These are phyloP conservation scores for Metarhizium anisopliae DNA, from an alignment of 2,329 filamentous ascomycete species.

Conservation along the genomic window DNA sequence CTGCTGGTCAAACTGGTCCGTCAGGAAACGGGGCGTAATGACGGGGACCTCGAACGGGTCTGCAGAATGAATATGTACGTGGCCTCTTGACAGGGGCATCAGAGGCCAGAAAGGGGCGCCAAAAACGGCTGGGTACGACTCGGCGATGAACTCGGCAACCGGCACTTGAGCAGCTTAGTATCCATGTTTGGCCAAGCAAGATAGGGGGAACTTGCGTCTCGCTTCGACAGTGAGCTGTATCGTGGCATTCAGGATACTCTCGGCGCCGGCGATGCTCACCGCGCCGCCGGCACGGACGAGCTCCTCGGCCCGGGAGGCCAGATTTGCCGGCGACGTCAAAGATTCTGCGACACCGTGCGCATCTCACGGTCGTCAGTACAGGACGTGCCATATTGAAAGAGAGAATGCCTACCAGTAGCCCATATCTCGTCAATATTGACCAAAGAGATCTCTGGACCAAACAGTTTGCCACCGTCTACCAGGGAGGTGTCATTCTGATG, in stretches of 20 bases:
- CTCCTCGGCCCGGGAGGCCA: constrained; percentile 9
- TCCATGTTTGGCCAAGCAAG: neutral
- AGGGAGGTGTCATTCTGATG: constrained; percentile 14
- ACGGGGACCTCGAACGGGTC: constrained; percentile 11
- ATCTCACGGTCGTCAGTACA: neutral
- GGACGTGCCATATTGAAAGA: too few species aligned
- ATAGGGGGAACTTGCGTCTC: constrained; percentile 1
- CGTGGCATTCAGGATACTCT: constrained; percentile 12
- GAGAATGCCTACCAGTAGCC: constrained; percentile 1
- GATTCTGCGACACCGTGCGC: neutral
- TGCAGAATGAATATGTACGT: constrained; percentile 14
- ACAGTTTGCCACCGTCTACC: constrained; percentile 10
- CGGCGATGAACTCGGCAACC: constrained; percentile 12
- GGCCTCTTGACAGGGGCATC: constrained; percentile 14
- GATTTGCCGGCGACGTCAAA: constrained; percentile 1
- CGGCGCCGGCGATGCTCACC: constrained; percentile 11
- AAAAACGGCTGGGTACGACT: constrained; percentile 8
- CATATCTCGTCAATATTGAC: constrained; percentile 14
- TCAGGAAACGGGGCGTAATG: constrained; percentile 13
- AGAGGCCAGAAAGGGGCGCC: constrained; percentile 14
- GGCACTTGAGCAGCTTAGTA: constrained; percentile 9
- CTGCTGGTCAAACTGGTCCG: constrained; percentile 13
- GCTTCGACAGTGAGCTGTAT: constrained; percentile 11
- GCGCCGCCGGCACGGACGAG: constrained; percentile 13
- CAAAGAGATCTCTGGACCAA: constrained; percentile 14